Evolutionary conservation across 345 rosid genomes (phyloP).

Genomic region (Capsella bursapastoris): DNA sequence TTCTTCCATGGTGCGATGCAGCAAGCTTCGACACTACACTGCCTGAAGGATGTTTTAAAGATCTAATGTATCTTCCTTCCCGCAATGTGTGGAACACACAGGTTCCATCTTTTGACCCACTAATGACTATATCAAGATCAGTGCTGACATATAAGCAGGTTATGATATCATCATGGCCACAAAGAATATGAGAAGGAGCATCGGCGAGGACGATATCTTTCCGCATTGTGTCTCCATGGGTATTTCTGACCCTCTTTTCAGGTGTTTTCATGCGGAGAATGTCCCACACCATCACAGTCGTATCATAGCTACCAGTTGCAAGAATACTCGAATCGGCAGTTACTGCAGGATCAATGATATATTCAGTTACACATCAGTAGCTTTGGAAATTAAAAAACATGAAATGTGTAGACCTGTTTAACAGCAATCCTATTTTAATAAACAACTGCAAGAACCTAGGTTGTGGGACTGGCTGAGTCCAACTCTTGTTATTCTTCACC

Average conservation of each 20-base stretch:
- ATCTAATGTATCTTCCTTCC: slow-evolving; percentile 91
- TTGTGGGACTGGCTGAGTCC: neutral
- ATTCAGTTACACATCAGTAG: slow-evolving; percentile 5
- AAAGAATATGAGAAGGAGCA: slow-evolving; percentile 92
- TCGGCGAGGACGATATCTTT: slow-evolving; percentile 76
- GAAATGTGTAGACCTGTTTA: slow-evolving; percentile 8
- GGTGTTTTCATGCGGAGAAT: slow-evolving; percentile 58
- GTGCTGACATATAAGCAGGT: slow-evolving; percentile 82
- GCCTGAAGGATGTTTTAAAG: slow-evolving; percentile 83
- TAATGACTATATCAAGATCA: slow-evolving; percentile 93
- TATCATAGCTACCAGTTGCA: slow-evolving; percentile 97
- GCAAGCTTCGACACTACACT: slow-evolving; percentile 82
- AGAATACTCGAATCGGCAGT: slow-evolving; percentile 82
- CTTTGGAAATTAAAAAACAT: slow-evolving; percentile 4
- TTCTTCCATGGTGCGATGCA: slow-evolving; percentile 83
- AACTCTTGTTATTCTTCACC: slow-evolving; percentile 15
- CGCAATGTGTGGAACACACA: slow-evolving; percentile 87
- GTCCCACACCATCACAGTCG: slow-evolving; percentile 98
- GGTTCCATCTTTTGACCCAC: slow-evolving; percentile 98
- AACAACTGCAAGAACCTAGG: neutral
- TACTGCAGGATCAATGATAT: slow-evolving; percentile 57
- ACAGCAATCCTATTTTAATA: neutral
- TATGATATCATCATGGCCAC: slow-evolving; percentile 95
- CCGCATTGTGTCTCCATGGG: slow-evolving; percentile 58
- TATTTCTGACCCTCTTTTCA: slow-evolving; percentile 69